Conservation (phyloP, 2,329 filamentous ascomycete species). For the Allantophomopsis cytisporea region DNA sequence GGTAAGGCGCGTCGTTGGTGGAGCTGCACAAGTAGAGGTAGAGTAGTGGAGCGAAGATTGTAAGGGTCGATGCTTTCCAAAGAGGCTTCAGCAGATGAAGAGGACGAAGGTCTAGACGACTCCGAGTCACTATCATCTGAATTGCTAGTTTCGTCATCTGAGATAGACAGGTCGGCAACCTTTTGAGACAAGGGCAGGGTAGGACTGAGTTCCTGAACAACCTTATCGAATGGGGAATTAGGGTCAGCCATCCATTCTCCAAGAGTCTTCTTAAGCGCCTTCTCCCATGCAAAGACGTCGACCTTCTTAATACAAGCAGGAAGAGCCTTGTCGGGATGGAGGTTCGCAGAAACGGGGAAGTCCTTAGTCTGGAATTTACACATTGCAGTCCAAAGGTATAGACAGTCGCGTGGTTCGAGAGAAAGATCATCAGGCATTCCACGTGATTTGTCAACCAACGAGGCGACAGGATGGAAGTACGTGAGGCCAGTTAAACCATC, state of each 20-base stretch:
- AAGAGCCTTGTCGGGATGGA: constrained; percentile 35
- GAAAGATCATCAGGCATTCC: constrained; percentile 53
- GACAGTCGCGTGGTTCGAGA: constrained; percentile 59
- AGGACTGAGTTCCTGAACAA: constrained; percentile 30
- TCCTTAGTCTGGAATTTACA: constrained; percentile 34
- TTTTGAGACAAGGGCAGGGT: background rate
- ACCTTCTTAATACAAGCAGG: constrained; percentile 45
- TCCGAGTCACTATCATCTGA: constrained; percentile 1
- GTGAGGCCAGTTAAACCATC: constrained; percentile 21
- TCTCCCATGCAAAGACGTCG: constrained; percentile 54
- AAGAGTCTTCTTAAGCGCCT: constrained; percentile 42
- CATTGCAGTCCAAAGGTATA: constrained; percentile 53
- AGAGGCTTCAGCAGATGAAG: constrained; percentile 7
- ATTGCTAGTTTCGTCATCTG: background rate
- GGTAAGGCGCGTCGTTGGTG: constrained; percentile 53
- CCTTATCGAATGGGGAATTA: constrained; percentile 25
- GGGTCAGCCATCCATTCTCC: constrained; percentile 43
- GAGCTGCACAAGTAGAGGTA: constrained; percentile 45
- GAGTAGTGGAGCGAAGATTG: constrained; percentile 28
- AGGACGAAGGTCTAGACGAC: constrained; percentile 2
- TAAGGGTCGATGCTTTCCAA: constrained; percentile 10
- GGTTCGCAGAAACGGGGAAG: constrained; percentile 32
- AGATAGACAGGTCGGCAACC: background rate
- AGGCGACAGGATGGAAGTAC: constrained; percentile 49
- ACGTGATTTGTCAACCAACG: constrained; percentile 44